Conservation (phyloP, 2,329 filamentous ascomycete genomes). For the Keithomyces neogunnii region DNA sequence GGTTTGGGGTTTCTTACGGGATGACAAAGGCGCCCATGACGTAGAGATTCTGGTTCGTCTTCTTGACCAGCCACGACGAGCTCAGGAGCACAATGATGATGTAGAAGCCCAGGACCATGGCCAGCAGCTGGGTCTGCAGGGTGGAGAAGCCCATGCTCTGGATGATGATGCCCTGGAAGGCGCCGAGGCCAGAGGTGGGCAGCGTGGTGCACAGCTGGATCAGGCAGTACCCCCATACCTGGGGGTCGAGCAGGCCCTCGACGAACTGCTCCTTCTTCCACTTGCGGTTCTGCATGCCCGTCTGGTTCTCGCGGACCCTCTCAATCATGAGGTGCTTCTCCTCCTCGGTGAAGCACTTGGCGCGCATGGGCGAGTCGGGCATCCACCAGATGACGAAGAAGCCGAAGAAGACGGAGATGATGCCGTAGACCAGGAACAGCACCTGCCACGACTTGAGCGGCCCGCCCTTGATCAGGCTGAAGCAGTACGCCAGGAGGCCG, state of each 20-base stretch:
- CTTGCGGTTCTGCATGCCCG: constrained; percentile 47
- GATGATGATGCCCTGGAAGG: constrained; percentile 69
- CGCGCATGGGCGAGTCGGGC: constrained; percentile 63
- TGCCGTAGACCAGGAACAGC: constrained; percentile 59
- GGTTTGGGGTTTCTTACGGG: constrained; percentile 34
- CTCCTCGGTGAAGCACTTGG: constrained; percentile 58
- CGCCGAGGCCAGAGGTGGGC: constrained; percentile 63
- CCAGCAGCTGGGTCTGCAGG: constrained; percentile 62
- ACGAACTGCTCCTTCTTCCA: constrained; percentile 38
- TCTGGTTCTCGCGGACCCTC: constrained; percentile 52
- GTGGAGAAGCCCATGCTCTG: constrained; percentile 55
- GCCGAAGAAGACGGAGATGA: constrained; percentile 54
- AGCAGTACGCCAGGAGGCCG: constrained; percentile 60
- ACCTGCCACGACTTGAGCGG: constrained; percentile 58
- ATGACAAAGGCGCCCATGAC: constrained; percentile 59
- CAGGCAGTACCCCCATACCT: constrained; percentile 55
- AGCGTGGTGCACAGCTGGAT: constrained; percentile 66
- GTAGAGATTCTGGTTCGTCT: constrained; percentile 58
- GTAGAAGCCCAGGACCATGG: constrained; percentile 67
- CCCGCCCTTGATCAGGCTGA: constrained; percentile 41
- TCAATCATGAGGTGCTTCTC: constrained; percentile 58
- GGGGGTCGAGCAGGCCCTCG: constrained; percentile 53
- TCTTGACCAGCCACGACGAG: constrained; percentile 61
- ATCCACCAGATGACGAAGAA: constrained; percentile 55
- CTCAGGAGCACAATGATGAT: constrained; percentile 62